phyloP scores from a whole-genome alignment of 164 flowering plant genomes.

The Hamamelis virginiana region DNA sequence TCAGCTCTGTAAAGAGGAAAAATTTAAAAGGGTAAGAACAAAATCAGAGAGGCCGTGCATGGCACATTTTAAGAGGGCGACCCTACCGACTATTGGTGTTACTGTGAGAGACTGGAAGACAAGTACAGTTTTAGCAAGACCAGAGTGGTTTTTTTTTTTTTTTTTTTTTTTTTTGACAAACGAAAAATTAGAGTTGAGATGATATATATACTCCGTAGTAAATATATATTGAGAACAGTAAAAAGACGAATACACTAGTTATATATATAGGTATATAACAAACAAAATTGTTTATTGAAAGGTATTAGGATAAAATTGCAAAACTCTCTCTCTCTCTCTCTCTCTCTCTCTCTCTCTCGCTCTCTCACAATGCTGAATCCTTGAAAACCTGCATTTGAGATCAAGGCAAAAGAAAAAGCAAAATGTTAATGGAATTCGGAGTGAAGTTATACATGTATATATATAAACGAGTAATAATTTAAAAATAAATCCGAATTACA shows the following conservation, averaged over 20 bases:
- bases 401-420: background rate
- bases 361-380: background rate
- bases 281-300: background rate
- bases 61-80: slow-evolving; percentile 16
- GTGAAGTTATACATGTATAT: no score
- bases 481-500: background rate
- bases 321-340: background rate
- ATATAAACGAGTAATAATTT: no score
- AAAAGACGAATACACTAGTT: background rate
- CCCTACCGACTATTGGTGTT: slow-evolving; percentile 9
- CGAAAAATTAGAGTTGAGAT: background rate
- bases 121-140: slow-evolving; percentile 9
- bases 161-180: background rate
- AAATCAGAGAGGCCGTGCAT: slow-evolving; percentile 3
- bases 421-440: background rate
- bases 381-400: background rate
- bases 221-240: background rate
- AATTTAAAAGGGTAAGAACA: slow-evolving; percentile 8
- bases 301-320: background rate
- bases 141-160: background rate
- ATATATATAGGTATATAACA: no score
- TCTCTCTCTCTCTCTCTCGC: background rate
- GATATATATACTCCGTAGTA: background rate
- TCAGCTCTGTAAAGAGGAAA: slow-evolving; percentile 2
- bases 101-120: slow-evolving; percentile 13